Conservation (phyloP, 2,329 filamentous ascomycete species). For the Tolypocladium cylindrosporum region DNA sequence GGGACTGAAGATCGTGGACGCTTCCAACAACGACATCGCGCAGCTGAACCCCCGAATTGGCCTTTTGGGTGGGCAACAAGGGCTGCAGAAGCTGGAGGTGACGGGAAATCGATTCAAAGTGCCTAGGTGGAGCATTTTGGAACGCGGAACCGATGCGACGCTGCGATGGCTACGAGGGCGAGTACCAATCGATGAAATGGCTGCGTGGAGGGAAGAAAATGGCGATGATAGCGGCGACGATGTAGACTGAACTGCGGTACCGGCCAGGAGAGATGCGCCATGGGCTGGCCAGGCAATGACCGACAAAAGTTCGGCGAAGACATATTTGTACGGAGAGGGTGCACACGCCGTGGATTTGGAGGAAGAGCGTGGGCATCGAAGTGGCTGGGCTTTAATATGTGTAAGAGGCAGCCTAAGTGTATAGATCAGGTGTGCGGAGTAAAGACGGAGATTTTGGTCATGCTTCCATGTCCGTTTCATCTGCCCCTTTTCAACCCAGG, state of each 20-base stretch:
- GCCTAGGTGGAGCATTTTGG: slow-evolving; percentile 72
- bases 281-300: background rate
- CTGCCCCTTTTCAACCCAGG: background rate
- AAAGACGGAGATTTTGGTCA: background rate
- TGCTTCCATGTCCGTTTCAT: background rate
- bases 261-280: background rate
- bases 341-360: background rate
- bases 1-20: slow-evolving; percentile 67
- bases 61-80: slow-evolving; percentile 53
- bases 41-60: slow-evolving; percentile 73
- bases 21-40: slow-evolving; percentile 79
- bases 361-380: background rate
- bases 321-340: background rate
- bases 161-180: slow-evolving; percentile 71
- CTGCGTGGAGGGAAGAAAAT: slow-evolving; percentile 40
- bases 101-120: slow-evolving; percentile 82
- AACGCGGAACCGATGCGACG: slow-evolving; percentile 78
- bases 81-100: slow-evolving; percentile 61
- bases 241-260: slow-evolving; percentile 3
- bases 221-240: slow-evolving; percentile 23
- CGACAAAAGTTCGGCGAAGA: background rate
- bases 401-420: background rate
- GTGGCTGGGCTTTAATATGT: background rate
- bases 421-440: background rate
- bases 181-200: slow-evolving; percentile 54